Percentiles rank a stretch among this genome's conserved stretches.
Conservation (phyloP, 257 asterid species). For the Datura wrightii region DNA sequence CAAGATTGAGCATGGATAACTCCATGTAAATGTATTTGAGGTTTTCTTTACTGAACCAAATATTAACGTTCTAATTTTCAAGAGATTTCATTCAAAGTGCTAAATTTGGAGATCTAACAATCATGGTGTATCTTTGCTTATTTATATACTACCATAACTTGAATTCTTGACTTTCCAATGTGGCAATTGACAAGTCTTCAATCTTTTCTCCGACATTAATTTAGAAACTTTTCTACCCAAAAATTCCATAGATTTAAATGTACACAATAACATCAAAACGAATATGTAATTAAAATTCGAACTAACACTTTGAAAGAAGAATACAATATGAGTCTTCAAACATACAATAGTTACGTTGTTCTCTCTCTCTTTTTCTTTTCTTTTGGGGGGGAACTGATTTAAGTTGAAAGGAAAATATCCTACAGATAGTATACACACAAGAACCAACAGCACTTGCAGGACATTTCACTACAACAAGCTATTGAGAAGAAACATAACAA, state of each 20-base stretch:
- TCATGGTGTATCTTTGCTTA: slow-evolving; percentile 10
- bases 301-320: neutral
- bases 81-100: slow-evolving; percentile 6
- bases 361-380: neutral
- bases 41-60: slow-evolving; percentile 5
- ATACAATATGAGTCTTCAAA: neutral
- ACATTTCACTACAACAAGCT: slow-evolving; percentile 16
- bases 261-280: neutral
- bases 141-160: neutral
- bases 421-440: neutral
- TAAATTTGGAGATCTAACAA: neutral
- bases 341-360: neutral
- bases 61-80: neutral
- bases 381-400: neutral
- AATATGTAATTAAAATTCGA: neutral
- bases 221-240: neutral
- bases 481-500: neutral
- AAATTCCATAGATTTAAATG: neutral
- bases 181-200: neutral
- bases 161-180: slow-evolving; percentile 6
- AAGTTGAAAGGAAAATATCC: neutral
- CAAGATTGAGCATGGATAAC: neutral
- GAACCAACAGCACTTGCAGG: neutral
- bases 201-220: neutral
- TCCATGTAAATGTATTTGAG: neutral